Conservation (phyloP, 2,329 filamentous ascomycete genomes). For the Elsinoe fawcettii region DNA sequence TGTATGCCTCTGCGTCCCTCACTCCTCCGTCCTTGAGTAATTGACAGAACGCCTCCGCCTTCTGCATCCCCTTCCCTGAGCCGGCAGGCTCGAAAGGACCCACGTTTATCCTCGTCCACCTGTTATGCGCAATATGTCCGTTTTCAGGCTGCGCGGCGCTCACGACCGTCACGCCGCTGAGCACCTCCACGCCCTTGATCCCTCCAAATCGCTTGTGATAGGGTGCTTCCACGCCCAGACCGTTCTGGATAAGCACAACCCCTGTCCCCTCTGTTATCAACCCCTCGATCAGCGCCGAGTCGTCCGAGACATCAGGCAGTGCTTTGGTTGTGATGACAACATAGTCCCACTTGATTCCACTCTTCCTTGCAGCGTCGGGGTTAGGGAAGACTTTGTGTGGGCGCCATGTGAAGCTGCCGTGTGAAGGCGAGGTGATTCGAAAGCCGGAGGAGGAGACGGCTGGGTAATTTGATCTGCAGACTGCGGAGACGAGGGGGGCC, state of each 20-base stretch:
- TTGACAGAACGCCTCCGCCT: constrained; percentile 45
- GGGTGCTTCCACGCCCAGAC: constrained; percentile 60
- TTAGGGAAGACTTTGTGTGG: constrained; percentile 57
- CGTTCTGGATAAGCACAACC: constrained; percentile 64
- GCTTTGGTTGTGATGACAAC: constrained; percentile 65
- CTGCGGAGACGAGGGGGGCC: constrained; percentile 56
- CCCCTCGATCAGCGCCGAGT: constrained; percentile 54
- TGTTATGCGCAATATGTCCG: constrained; percentile 60
- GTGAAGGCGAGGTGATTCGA: constrained; percentile 55
- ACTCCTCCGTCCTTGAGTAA: constrained; percentile 56
- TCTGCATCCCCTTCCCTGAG: constrained; percentile 23
- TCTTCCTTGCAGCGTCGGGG: constrained; percentile 47
- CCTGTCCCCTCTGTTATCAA: constrained; percentile 48
- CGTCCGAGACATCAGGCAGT: constrained; percentile 56
- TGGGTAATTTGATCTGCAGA: constrained; percentile 66
- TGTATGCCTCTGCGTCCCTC: constrained; percentile 56
- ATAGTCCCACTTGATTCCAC: constrained; percentile 51
- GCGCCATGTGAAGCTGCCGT: constrained; percentile 58
- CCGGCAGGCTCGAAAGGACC: constrained; percentile 55
- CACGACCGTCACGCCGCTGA: constrained; percentile 62
- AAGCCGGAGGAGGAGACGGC: constrained; percentile 57
- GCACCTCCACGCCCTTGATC: constrained; percentile 41
- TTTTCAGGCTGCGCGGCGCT: constrained; percentile 58
- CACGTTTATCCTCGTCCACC: constrained; percentile 65
- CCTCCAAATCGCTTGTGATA: constrained; percentile 55